Evolutionary conservation across 331 rosid species (phyloP).

Genomic region (Quercus lobata): DNA sequence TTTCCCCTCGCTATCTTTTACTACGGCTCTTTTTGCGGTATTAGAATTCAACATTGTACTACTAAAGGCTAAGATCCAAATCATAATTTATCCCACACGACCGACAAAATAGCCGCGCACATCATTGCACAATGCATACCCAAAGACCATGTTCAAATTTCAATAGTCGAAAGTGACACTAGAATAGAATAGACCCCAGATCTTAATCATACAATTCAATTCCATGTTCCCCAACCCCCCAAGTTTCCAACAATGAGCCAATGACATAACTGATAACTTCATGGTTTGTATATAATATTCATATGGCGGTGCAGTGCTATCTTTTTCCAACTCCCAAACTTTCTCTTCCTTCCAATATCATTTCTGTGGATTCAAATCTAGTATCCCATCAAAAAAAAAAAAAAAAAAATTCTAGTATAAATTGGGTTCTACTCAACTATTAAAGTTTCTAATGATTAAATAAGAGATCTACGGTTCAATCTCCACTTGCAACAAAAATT

Average conservation of each 20-base stretch:
- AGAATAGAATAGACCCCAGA: too few species aligned
- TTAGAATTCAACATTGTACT: neutral
- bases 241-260: neutral
- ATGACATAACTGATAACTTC: neutral
- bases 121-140: neutral
- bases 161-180: too few species aligned
- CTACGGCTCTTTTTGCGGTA: too few species aligned
- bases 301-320: neutral
- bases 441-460: too few species aligned
- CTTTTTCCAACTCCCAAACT: neutral
- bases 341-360: neutral
- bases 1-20: too few species aligned
- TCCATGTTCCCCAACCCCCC: neutral
- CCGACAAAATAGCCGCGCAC: neutral
- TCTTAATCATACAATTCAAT: neutral
- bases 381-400: too few species aligned
- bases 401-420: too few species aligned
- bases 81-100: neutral
- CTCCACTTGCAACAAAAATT: rapidly evolving
- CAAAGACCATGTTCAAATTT: neutral
- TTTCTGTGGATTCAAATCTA: too few species aligned
- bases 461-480: rapidly evolving
- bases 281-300: too few species aligned
- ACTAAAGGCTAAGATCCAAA: neutral
- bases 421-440: rapidly evolving